These are phyloP conservation scores for Saccharomyces hybrid DNA, from an alignment of 1,139 yeast species.

Conservation along the genomic window DNA sequence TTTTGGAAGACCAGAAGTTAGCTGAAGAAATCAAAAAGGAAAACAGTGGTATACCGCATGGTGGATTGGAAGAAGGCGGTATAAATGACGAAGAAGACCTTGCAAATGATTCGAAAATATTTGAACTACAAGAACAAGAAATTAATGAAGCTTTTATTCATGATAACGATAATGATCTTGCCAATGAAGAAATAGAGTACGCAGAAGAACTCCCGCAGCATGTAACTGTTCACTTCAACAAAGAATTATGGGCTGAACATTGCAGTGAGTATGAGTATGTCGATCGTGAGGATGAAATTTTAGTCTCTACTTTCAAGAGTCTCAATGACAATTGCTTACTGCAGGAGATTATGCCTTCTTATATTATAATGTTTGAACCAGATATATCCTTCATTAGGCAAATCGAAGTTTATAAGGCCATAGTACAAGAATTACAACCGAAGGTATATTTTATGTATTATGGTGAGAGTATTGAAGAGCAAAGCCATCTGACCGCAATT, in stretches of 20 bases:
- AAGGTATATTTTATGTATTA: conserved; percentile 79
- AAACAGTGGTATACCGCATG: background rate
- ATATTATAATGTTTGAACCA: conserved; percentile 83
- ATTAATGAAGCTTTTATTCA: background rate
- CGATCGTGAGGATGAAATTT: conserved; percentile 41
- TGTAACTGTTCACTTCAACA: background rate
- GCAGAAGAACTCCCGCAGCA: background rate
- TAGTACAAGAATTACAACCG: conserved; percentile 47
- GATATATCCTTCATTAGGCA: conserved; percentile 71
- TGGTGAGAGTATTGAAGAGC: conserved; percentile 86
- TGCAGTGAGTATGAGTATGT: conserved; percentile 28
- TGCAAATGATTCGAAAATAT: conserved; percentile 10
- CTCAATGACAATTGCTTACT: conserved; percentile 47
- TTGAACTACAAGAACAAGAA: background rate
- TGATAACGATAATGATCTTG: conserved; percentile 12
- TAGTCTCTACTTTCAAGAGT: conserved; percentile 53
- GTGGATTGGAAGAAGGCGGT: conserved; percentile 3
- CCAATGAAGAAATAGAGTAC: conserved; percentile 11
- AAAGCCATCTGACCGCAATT: conserved; percentile 61
- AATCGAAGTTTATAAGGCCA: conserved; percentile 73
- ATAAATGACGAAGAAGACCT: too few species aligned
- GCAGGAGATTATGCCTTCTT: conserved; percentile 67
- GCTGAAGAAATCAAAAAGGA: conserved; percentile 17
- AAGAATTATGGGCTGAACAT: conserved; percentile 19
- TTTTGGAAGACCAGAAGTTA: conserved; percentile 27